Evolutionary conservation across 345 rosid genomes (phyloP), one percentile per base, ranked within the genome.

Genomic region (Murraya paniculata): DNA sequence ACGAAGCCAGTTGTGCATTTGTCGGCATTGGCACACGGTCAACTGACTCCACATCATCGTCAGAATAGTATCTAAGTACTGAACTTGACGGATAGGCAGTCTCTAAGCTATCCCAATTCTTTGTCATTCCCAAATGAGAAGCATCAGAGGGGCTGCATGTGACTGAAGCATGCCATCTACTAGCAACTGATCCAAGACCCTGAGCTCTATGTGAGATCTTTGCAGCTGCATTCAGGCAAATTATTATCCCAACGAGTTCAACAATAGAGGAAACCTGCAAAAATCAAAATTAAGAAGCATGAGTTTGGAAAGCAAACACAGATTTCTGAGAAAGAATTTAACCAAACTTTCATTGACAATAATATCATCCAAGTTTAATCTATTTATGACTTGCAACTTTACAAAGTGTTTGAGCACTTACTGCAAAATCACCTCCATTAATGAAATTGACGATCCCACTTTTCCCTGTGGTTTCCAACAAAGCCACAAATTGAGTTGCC

Each of bases 121-220:
- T 74, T 33, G 81, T 59, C 27, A 61, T 33, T 79, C 85, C 73
- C 53, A 67, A 14, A 27, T 73, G 79, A 71, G 89, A 73, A 48
- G 69, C 33, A 39, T 82, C 89, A 41, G 30, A 21, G 13, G 78
- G 70, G 53, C 72, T 31, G 56, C 90, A 87, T 2, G 92, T 87
- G 28, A 82, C 84, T n/a, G 82, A 66, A 38, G 92, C 92, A 77
- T 89, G 90, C 89, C 92, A 87, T 81, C 86, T 86, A 68, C 82
- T 53, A 68, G 85, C 85, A 14, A 79, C 78, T 19, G 86, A 79
- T 74, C 76, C 85, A n/a, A 77, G 45, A 25, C 66, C 78, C 62
- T 86, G 88, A 45, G 88, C 86, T 79, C 88, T 77, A 36, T 79
- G 81, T 4, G 86, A 28, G 45, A 67, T 83, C 66, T 81, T 86